Evolutionary conservation across 1,284 basidiomycete species (phyloP).

Genomic region (Leucoagaricus sp.): DNA sequence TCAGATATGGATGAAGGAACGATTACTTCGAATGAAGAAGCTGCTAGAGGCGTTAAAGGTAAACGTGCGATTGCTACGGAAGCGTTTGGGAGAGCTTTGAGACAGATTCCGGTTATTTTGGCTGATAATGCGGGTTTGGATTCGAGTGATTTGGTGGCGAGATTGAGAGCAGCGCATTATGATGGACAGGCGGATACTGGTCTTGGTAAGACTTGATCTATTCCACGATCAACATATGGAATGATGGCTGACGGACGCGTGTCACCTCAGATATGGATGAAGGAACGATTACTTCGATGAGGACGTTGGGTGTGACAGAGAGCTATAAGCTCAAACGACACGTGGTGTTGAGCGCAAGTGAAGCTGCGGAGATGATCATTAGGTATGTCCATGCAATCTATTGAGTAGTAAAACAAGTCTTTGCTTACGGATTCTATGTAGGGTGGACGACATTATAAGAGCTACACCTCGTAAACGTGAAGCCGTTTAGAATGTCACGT

Average conservation of each 20-base stretch:
- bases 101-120: constrained; percentile 95
- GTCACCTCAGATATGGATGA: constrained; percentile 90
- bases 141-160: constrained; percentile 92
- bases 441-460: constrained; percentile 71
- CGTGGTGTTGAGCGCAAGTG: constrained; percentile 92
- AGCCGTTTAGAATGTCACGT: constrained; percentile 53
- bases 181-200: constrained; percentile 87
- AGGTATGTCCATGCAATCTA: constrained; percentile 55
- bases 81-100: constrained; percentile 85
- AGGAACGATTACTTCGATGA: constrained; percentile 89
- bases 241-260: constrained; percentile 7
- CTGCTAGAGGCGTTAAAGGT: constrained; percentile 81
- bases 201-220: constrained; percentile 69
- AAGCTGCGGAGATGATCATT: constrained; percentile 98
- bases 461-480: constrained; percentile 67
- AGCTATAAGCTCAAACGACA: constrained; percentile 97
- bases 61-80: constrained; percentile 98
- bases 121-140: constrained; percentile 99
- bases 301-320: constrained; percentile 87
- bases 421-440: constrained; percentile 23
- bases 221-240: too few species aligned
- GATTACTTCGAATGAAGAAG: too few species aligned
- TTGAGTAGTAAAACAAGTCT: not conserved
- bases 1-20: constrained; percentile 90
- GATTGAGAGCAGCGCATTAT: constrained; percentile 92